phyloP scores from a whole-genome alignment of 352 stramenopile species.

The Globisporangium perplexum region DNA sequence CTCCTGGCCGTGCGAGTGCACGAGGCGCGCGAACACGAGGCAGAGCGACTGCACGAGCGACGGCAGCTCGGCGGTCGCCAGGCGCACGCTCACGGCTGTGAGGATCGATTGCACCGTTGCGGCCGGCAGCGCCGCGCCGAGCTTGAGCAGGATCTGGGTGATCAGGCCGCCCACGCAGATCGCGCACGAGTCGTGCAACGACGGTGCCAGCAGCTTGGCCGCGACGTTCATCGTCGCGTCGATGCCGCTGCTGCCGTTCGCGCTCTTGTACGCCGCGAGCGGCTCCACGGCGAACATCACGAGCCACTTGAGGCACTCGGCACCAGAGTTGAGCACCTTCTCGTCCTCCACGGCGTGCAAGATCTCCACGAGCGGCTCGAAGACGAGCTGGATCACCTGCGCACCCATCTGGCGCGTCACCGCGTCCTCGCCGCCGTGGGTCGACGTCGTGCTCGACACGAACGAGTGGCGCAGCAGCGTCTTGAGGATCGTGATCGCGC shows the following conservation, averaged over 20 bases:
- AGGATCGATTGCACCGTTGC: constrained; percentile 74
- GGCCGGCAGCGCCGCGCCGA: constrained; percentile 46
- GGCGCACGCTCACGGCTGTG: constrained; percentile 55
- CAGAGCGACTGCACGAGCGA: constrained; percentile 78
- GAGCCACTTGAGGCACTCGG: constrained; percentile 81
- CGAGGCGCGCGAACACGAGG: constrained; percentile 76
- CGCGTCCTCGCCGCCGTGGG: constrained; percentile 19
- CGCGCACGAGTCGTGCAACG: constrained; percentile 62
- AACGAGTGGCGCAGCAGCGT: constrained; percentile 72
- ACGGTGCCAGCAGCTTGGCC: constrained; percentile 60
- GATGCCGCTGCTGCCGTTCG: constrained; percentile 38
- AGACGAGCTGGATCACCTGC: constrained; percentile 64
- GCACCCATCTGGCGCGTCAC: constrained; percentile 41
- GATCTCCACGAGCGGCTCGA: constrained; percentile 65
- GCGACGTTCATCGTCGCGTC: constrained; percentile 67
- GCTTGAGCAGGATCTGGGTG: constrained; percentile 74
- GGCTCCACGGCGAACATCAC: constrained; percentile 73
- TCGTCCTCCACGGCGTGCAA: constrained; percentile 63
- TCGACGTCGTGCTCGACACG: constrained; percentile 23
- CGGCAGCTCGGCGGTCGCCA: constrained; percentile 59
- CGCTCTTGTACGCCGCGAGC: constrained; percentile 43
- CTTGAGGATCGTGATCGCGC: constrained; percentile 67
- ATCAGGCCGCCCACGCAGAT: constrained; percentile 73
- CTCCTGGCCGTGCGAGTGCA: constrained; percentile 63
- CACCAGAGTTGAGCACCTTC: constrained; percentile 66